Evolutionary conservation across 176 grass and related monocot genomes (phyloP).

Genomic region (Aegilops sharonensis): DNA sequence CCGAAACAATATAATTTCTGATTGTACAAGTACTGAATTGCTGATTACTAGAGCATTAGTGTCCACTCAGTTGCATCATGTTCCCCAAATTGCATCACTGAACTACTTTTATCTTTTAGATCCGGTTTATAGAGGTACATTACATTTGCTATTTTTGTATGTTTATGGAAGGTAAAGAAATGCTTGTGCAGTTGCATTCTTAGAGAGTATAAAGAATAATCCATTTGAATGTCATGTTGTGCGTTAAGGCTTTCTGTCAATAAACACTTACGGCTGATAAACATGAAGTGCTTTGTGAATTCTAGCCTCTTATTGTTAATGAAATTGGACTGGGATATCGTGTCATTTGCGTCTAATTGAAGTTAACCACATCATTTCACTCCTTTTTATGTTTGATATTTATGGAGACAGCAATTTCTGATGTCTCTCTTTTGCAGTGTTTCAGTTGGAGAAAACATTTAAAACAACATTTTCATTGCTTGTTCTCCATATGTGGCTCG

Average conservation of each 20-base stretch:
- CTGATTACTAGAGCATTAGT: slow-evolving; percentile 9
- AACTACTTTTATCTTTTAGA: not conserved
- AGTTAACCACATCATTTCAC: slow-evolving; percentile 8
- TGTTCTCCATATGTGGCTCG: slow-evolving; percentile 97
- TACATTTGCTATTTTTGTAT: not conserved
- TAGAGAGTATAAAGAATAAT: not conserved
- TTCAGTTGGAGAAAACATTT: slow-evolving; percentile 99
- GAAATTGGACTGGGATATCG: not conserved
- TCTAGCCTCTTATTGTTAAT: not conserved
- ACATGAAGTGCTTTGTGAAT: not conserved
- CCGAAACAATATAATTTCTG: not conserved
- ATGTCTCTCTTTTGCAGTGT: slow-evolving; percentile 61
- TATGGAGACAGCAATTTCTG: not conserved
- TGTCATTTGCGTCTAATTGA: not conserved
- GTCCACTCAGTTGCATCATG: not conserved
- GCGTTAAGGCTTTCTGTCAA: slow-evolving; percentile 12
- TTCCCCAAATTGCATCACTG: slow-evolving; percentile 8
- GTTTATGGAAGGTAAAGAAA: not conserved
- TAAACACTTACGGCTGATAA: not conserved
- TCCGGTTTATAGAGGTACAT: not conserved
- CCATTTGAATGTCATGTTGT: not conserved
- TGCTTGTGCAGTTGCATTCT: not conserved
- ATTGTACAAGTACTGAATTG: not conserved
- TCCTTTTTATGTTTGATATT: slow-evolving; percentile 25
- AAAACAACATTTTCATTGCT: slow-evolving; percentile 98